phyloP scores from a whole-genome alignment of 2,329 filamentous ascomycete species.

The Sporothrix luriei region DNA sequence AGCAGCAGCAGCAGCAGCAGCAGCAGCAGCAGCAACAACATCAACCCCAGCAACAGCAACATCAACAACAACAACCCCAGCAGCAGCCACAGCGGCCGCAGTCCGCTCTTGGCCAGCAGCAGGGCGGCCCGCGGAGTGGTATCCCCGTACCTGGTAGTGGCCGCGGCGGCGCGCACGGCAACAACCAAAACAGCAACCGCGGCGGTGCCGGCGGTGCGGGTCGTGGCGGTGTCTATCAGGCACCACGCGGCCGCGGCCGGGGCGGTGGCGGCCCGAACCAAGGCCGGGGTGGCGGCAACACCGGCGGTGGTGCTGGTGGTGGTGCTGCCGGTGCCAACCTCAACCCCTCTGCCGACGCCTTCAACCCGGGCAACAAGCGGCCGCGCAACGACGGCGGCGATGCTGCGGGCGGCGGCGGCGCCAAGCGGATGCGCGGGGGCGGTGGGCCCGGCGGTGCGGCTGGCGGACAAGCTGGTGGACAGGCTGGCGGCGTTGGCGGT shows the following conservation, averaged over 20 bases:
- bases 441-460: constrained; percentile 28
- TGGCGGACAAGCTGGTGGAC: constrained; percentile 36
- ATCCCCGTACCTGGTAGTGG: constrained; percentile 37
- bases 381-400: constrained; percentile 52
- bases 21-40: constrained; percentile 22
- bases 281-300: constrained; percentile 37
- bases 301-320: constrained; percentile 44
- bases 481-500: constrained; percentile 18
- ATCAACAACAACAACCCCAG: constrained; percentile 7
- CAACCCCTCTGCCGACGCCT: constrained; percentile 56
- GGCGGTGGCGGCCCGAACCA: constrained; percentile 36
- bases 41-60: constrained; percentile 24
- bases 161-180: constrained; percentile 36
- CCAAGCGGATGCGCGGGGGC: constrained; percentile 47
- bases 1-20: constrained; percentile 23
- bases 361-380: constrained; percentile 59
- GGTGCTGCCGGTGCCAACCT: constrained; percentile 46
- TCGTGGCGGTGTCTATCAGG: constrained; percentile 40
- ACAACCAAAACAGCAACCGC: constrained; percentile 28
- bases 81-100: constrained; percentile 26
- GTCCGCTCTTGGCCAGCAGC: constrained; percentile 31
- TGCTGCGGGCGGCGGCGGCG: constrained; percentile 41
- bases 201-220: constrained; percentile 35
- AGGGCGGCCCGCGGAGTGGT: constrained; percentile 31
- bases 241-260: constrained; percentile 38